phyloP scores from a whole-genome alignment of 192 early-diverging fungal genomes.

The Spizellomyces punctatus region DNA sequence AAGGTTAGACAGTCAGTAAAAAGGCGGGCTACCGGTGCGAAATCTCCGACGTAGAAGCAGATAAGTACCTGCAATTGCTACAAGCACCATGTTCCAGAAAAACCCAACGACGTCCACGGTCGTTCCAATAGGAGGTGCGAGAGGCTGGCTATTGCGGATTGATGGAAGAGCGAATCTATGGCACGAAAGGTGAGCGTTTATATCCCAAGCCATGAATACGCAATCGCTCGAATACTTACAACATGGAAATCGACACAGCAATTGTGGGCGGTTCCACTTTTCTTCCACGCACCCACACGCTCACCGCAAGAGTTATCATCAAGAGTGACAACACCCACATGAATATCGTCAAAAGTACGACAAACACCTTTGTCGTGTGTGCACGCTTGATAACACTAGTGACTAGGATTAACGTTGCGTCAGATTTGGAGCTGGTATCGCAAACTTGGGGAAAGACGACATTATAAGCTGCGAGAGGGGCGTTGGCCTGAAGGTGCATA shows the following conservation, averaged over 20 bases:
- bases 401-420: constrained; percentile 3
- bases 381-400: constrained; percentile 7
- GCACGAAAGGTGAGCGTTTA: too few relatives aligned
- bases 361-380: constrained; percentile 19
- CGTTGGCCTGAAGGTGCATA: constrained; percentile 1
- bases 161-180: constrained; percentile 34
- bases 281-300: constrained; percentile 20
- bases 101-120: constrained; percentile 38
- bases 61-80: background rate
- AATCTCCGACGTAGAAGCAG: background rate
- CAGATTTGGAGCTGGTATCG: background rate
- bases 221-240: background rate
- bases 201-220: too few relatives aligned
- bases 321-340: constrained; percentile 35
- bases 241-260: constrained; percentile 17
- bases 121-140: constrained; percentile 35
- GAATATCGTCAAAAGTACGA: constrained; percentile 17
- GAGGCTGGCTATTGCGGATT: constrained; percentile 39
- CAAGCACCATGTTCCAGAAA: constrained; percentile 37
- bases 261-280: constrained; percentile 42
- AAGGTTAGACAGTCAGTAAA: background rate
- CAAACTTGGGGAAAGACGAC: background rate
- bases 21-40: background rate
- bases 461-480: background rate
- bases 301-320: constrained; percentile 24